Conservation (phyloP, 177 flowering plant species). For the Vitis hybrid region DNA sequence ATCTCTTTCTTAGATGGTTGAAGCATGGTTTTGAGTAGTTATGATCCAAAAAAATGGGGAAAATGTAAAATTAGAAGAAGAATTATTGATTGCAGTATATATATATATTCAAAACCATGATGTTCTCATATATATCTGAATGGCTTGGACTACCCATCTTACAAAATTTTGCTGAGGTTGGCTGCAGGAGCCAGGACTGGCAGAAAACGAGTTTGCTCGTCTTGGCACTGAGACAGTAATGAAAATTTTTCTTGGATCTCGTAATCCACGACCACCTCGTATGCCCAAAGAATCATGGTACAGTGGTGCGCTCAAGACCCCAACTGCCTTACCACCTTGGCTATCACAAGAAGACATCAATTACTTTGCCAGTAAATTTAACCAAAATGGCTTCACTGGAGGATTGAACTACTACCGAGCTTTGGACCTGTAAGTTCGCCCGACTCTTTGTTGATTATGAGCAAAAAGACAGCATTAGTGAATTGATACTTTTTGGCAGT, state of each 20-base stretch:
- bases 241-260: conserved; percentile 22
- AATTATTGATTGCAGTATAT: too few species aligned
- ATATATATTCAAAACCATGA: too few species aligned
- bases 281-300: conserved; percentile 31
- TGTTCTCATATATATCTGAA: too few species aligned
- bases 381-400: conserved; percentile 37
- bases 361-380: conserved; percentile 38
- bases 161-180: background rate
- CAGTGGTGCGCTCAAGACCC: conserved; percentile 9
- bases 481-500: too few species aligned
- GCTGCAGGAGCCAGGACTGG: conserved; percentile 41
- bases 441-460: background rate
- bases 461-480: too few species aligned
- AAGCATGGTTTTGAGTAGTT: too few species aligned
- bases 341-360: conserved; percentile 46
- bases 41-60: too few species aligned
- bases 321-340: conserved; percentile 42
- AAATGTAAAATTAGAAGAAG: too few species aligned
- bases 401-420: conserved; percentile 44
- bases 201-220: conserved; percentile 37
- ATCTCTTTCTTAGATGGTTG: too few species aligned
- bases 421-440: conserved; percentile 27
- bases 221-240: conserved; percentile 20
- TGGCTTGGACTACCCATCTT: too few species aligned
- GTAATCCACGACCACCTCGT: conserved; percentile 20